A percentile compares a stretch with the other conserved stretches of the same genome.
phyloP scores from a whole-genome alignment of 139 green algal genomes.

The Closterium sp. region DNA sequence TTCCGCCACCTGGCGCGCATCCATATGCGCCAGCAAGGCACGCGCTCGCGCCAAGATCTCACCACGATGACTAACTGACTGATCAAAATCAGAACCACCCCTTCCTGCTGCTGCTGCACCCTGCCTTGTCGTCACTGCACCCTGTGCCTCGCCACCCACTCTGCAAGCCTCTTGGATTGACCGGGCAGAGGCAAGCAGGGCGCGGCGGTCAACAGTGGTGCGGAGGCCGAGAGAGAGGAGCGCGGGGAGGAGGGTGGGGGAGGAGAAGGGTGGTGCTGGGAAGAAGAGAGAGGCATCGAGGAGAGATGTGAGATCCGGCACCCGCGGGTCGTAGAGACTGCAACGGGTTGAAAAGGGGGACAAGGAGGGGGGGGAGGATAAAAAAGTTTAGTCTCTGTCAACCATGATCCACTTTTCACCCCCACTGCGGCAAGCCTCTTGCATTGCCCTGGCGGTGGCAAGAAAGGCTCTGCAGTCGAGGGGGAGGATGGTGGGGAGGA shows the following conservation, averaged over 20 bases:
- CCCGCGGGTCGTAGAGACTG: conserved; percentile 62
- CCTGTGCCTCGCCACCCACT: not conserved
- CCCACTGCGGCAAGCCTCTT: too few relatives aligned
- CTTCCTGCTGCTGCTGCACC: not conserved
- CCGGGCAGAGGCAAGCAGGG: conserved; percentile 58
- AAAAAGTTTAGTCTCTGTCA: not conserved
- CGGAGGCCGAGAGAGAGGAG: conserved; percentile 62
- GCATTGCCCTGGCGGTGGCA: too few relatives aligned
- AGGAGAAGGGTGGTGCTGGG: conserved; percentile 50
- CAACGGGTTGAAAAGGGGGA: not conserved
- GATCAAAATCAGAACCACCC: not conserved
- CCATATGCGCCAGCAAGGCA: conserved; percentile 58
- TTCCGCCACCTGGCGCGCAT: conserved; percentile 32
- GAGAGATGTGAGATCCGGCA: conserved; percentile 47
- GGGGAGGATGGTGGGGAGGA: too few relatives aligned
- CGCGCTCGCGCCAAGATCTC: not conserved
- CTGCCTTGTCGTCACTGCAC: not conserved
- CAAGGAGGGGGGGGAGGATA: not conserved
- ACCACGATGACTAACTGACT: not conserved
- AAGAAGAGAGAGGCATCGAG: conserved; percentile 59
- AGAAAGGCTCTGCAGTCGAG: too few relatives aligned
- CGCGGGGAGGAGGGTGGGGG: conserved; percentile 50
- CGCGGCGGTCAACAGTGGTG: conserved; percentile 29
- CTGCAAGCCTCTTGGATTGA: conserved; percentile 39
- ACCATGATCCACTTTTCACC: too few relatives aligned